Percentiles rank a stretch among this genome's conserved stretches.
These are phyloP conservation scores for Trichoderma gracile DNA, from an alignment of 2,329 filamentous ascomycete genomes.

Conservation along the genomic window DNA sequence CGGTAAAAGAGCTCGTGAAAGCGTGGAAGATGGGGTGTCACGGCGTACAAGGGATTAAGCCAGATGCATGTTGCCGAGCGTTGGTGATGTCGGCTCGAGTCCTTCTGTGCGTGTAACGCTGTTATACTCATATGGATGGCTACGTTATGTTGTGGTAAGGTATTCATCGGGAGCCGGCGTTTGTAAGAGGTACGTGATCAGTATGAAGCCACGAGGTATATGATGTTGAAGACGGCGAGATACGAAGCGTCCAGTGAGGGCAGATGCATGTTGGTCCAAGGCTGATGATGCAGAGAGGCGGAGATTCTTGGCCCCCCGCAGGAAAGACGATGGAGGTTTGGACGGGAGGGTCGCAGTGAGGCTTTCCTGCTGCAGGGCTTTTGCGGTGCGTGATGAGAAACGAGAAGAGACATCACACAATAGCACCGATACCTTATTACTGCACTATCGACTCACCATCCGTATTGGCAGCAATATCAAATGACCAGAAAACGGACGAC, in stretches of 20 bases:
- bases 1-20: neutral
- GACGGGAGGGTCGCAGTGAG: conserved; percentile 15
- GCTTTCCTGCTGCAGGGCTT: neutral
- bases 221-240: neutral
- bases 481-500: too few relatives aligned
- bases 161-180: neutral
- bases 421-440: too few relatives aligned
- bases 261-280: conserved; percentile 11
- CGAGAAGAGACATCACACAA: too few relatives aligned
- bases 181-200: neutral
- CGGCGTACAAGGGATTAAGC: neutral
- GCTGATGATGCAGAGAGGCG: neutral
- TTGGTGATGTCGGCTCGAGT: too few relatives aligned
- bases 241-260: neutral
- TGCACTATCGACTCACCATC: too few relatives aligned
- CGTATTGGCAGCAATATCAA: too few relatives aligned
- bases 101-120: too few relatives aligned
- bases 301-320: neutral
- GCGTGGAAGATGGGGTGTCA: neutral
- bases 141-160: too few relatives aligned
- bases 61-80: neutral
- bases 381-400: neutral
- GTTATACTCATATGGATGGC: too few relatives aligned
- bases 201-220: too few relatives aligned
- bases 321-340: neutral